phyloP scores from a whole-genome alignment of 2,329 filamentous ascomycete species.

The Epichloe uncinata region DNA sequence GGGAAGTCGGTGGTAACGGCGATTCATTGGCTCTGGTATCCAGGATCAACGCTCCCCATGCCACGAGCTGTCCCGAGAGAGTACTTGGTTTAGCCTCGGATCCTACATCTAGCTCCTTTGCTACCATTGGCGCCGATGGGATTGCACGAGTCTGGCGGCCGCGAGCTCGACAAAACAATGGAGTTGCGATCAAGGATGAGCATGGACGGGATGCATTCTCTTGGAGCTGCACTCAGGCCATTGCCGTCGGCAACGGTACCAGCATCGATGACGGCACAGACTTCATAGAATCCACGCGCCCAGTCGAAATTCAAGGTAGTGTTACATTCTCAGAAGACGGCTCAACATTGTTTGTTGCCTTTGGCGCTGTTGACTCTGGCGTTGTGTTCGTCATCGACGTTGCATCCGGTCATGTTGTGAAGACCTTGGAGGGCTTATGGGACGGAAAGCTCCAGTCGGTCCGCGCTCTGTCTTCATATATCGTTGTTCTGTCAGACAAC shows the following conservation, averaged over 20 bases:
- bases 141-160: conserved; percentile 72
- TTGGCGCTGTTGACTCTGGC: conserved; percentile 39
- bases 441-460: conserved; percentile 52
- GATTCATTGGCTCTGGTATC: conserved; percentile 62
- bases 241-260: conserved; percentile 38
- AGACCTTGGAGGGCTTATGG: conserved; percentile 55
- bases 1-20: conserved; percentile 50
- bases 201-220: conserved; percentile 48
- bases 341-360: conserved; percentile 63
- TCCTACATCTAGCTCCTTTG: conserved; percentile 57
- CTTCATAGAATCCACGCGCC: conserved; percentile 8
- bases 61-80: conserved; percentile 36
- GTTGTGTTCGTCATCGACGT: conserved; percentile 67
- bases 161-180: conserved; percentile 53
- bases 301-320: conserved; percentile 40
- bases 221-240: conserved; percentile 58
- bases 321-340: conserved; percentile 75
- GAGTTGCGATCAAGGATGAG: conserved; percentile 47
- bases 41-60: conserved; percentile 73
- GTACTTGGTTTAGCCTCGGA: conserved; percentile 65
- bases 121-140: conserved; percentile 72
- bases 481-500: conserved; percentile 62
- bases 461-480: conserved; percentile 55
- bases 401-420: conserved; percentile 50
- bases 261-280: conserved; percentile 26